Conservation (phyloP, 768 basidiomycete genomes). For the Trametes meyenii region DNA sequence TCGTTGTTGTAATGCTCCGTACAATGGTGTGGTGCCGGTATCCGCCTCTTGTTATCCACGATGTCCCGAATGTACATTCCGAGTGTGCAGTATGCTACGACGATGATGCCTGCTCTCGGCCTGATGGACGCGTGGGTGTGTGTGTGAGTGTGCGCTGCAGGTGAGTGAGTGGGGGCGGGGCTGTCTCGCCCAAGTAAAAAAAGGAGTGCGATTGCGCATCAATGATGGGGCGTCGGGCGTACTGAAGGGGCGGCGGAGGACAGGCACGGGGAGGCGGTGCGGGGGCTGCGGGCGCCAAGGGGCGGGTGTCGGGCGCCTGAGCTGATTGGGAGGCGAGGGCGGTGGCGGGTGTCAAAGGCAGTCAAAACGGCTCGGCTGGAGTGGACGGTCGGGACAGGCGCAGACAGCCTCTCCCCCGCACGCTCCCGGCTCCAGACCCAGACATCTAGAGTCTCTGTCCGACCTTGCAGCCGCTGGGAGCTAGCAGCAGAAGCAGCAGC, state of each 20-base stretch:
- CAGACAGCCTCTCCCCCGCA: background rate
- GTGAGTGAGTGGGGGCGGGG: background rate
- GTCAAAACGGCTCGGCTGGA: conserved; percentile 17
- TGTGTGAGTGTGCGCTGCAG: background rate
- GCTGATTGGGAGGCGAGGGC: background rate
- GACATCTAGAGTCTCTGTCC: no score
- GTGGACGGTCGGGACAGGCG: background rate
- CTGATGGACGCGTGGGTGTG: conserved; percentile 15
- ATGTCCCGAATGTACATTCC: conserved; percentile 18
- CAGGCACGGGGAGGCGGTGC: conserved; percentile 18
- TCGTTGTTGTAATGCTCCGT: conserved; percentile 22
- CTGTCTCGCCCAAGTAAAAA: background rate
- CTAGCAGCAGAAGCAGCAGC: background rate
- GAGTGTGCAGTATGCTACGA: conserved; percentile 20
- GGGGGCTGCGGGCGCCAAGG: background rate
- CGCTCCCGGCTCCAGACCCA: no score
- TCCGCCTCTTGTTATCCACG: conserved; percentile 7
- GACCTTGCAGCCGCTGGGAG: background rate
- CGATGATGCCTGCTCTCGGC: conserved; percentile 14
- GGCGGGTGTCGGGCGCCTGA: background rate
- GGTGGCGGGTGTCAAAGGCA: conserved; percentile 14
- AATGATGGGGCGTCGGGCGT: conserved; percentile 20
- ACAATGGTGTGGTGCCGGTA: conserved; percentile 16
- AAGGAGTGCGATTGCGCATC: conserved; percentile 10
- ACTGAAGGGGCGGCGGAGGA: conserved; percentile 2